phyloP scores from a whole-genome alignment of 2,329 filamentous ascomycete species.

The Hawksworthiomyces lignivorus region DNA sequence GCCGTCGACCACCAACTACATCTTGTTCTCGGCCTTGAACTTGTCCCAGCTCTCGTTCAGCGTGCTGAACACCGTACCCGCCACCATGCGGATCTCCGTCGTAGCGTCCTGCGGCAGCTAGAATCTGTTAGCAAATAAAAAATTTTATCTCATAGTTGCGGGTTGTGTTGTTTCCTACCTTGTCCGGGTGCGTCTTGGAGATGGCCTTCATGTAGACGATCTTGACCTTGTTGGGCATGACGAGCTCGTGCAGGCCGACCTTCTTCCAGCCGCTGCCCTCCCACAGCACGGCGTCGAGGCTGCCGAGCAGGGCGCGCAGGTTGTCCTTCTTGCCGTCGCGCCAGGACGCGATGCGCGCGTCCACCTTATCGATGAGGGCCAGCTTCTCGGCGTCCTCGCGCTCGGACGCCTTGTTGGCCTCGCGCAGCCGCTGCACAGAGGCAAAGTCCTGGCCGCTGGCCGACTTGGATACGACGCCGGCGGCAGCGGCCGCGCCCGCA shows the following conservation, averaged over 20 bases:
- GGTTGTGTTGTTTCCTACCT: no score
- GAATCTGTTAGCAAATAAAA: not conserved
- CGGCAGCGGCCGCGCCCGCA: not conserved
- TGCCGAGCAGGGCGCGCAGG: slow-evolving; percentile 76
- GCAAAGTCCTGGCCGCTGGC: slow-evolving; percentile 47
- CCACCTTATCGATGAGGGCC: slow-evolving; percentile 75
- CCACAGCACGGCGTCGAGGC: slow-evolving; percentile 86
- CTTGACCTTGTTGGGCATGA: slow-evolving; percentile 93
- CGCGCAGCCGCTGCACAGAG: slow-evolving; percentile 74
- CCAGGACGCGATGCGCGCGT: slow-evolving; percentile 72
- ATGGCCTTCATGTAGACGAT: slow-evolving; percentile 99
- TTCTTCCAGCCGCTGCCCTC: slow-evolving; percentile 93
- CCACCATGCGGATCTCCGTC: slow-evolving; percentile 60
- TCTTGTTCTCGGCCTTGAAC: slow-evolving; percentile 61
- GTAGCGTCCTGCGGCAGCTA: slow-evolving; percentile 57
- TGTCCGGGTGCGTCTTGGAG: slow-evolving; percentile 96
- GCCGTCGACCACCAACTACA: no score
- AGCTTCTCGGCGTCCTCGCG: slow-evolving; percentile 89
- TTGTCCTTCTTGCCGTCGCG: slow-evolving; percentile 90
- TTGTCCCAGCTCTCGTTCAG: slow-evolving; percentile 68
- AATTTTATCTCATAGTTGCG: no score
- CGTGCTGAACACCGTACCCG: slow-evolving; percentile 57
- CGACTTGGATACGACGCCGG: not conserved
- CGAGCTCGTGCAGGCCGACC: slow-evolving; percentile 85
- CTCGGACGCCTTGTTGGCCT: slow-evolving; percentile 78